These are phyloP conservation scores for Cutaneotrichosporon cyanovorans DNA, from an alignment of 1,284 basidiomycete species.

Conservation along the genomic window DNA sequence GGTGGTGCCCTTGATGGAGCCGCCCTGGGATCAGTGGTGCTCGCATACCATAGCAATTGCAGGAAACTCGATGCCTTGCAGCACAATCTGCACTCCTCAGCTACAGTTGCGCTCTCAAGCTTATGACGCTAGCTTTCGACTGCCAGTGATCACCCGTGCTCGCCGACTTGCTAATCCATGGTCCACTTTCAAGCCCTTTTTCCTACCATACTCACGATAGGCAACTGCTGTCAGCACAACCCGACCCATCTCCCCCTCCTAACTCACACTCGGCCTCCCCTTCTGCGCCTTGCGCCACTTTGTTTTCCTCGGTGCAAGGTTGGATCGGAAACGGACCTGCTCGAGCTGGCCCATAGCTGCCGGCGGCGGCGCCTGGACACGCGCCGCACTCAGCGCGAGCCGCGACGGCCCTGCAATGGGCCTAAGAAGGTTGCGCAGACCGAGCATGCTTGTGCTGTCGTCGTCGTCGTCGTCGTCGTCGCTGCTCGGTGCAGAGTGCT, in stretches of 20 bases:
- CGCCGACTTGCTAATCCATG: too few species aligned
- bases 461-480: not conserved
- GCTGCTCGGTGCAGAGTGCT: not conserved
- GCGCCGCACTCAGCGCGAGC: slow-evolving; percentile 1
- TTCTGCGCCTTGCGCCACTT: slow-evolving; percentile 83
- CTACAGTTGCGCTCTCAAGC: too few species aligned
- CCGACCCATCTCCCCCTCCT: not conserved
- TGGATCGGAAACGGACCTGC: slow-evolving; percentile 49
- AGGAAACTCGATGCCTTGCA: not conserved
- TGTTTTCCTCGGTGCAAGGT: slow-evolving; percentile 73
- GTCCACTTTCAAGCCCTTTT: too few species aligned
- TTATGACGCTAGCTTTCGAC: too few species aligned
- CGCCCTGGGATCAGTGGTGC: slow-evolving; percentile 53
- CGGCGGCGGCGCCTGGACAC: slow-evolving; percentile 3
- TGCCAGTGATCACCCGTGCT: too few species aligned
- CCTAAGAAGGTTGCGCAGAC: slow-evolving; percentile 13
- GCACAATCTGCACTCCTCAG: too few species aligned
- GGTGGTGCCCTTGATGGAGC: slow-evolving; percentile 88
- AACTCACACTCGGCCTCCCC: slow-evolving; percentile 71
- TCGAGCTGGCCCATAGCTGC: not conserved
- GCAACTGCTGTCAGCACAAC: slow-evolving; percentile 20
- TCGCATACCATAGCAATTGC: not conserved
- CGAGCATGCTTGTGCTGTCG: slow-evolving; percentile 18
- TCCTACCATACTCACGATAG: slow-evolving; percentile 22
- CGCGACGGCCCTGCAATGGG: slow-evolving; percentile 10